phyloP scores from a whole-genome alignment of 768 basidiomycete genomes.

The Stropharia rugosoannulata region DNA sequence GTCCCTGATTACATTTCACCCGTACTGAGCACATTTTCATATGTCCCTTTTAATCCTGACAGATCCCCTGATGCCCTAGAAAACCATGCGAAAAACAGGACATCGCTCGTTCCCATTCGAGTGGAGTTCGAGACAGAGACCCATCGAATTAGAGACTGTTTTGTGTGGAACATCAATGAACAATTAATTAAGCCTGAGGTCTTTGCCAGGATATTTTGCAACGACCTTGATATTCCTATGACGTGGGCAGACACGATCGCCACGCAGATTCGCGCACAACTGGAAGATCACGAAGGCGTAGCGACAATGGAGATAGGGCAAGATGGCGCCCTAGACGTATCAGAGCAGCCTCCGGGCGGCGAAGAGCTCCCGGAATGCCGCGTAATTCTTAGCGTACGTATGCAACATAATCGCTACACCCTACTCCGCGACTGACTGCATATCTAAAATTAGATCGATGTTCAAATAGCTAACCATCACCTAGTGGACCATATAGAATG shows the following conservation, averaged over 20 bases:
- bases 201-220: constrained; percentile 86
- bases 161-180: constrained; percentile 95
- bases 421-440: neutral
- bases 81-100: constrained; percentile 50
- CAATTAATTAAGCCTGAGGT: constrained; percentile 77
- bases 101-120: constrained; percentile 82
- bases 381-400: constrained; percentile 73
- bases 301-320: constrained; percentile 74
- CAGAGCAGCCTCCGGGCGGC: constrained; percentile 37
- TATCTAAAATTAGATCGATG: constrained; percentile 74
- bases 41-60: constrained; percentile 12
- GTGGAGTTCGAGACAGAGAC: constrained; percentile 94
- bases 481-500: constrained; percentile 96
- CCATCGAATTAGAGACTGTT: constrained; percentile 90
- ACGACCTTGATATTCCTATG: constrained; percentile 78
- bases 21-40: neutral
- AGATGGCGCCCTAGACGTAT: constrained; percentile 51
- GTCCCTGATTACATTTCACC: constrained; percentile 28
- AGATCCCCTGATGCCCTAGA: constrained; percentile 69
- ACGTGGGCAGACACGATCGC: constrained; percentile 79
- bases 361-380: constrained; percentile 77
- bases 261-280: constrained; percentile 84
- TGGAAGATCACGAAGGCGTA: constrained; percentile 87
- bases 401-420: neutral
- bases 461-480: constrained; percentile 91